Percentiles rank a stretch among this genome's conserved stretches.
These are phyloP conservation scores for Aspergillus indologenus DNA, from an alignment of 495 filamentous ascomycete species.

Conservation along the genomic window DNA sequence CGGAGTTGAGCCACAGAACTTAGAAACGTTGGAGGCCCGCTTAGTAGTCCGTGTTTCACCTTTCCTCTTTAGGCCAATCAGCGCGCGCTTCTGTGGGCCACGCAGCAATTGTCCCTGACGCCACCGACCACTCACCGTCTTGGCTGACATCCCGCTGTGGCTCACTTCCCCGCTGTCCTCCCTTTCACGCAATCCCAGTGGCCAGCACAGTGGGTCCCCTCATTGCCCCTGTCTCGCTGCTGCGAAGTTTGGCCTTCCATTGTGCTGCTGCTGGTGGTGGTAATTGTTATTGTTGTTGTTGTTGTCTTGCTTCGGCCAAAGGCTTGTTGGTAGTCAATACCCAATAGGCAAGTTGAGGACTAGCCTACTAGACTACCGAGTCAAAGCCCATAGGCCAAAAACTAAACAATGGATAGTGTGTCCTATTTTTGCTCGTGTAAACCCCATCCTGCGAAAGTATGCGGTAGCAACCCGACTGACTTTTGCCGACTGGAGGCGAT, in stretches of 20 bases:
- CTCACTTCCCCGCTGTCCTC: slow-evolving; percentile 2
- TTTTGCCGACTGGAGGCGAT: neutral
- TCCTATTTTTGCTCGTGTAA: neutral
- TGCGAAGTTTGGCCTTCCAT: neutral
- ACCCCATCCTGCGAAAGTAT: too few relatives aligned
- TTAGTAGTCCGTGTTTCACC: slow-evolving; percentile 23
- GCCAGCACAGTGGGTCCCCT: neutral
- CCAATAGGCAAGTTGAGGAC: neutral
- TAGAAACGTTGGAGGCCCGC: slow-evolving; percentile 13
- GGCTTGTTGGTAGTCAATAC: neutral
- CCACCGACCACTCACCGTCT: slow-evolving; percentile 9
- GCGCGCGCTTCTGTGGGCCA: neutral
- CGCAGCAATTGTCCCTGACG: slow-evolving; percentile 19
- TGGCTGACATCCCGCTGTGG: slow-evolving; percentile 17
- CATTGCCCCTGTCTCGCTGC: slow-evolving; percentile 13
- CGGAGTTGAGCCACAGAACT: slow-evolving; percentile 15
- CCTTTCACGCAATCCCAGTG: slow-evolving; percentile 7
- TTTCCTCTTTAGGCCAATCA: slow-evolving; percentile 12
- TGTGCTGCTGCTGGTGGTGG: too few relatives aligned
- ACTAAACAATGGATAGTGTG: neutral
- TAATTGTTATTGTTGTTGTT: too few relatives aligned
- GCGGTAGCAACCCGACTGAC: too few relatives aligned
- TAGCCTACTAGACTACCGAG: neutral
- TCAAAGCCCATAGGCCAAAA: neutral
- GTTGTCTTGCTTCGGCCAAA: too few relatives aligned